Conservation (phyloP, 2,329 filamentous ascomycete species). For the Aspergillus aculeatinus region DNA sequence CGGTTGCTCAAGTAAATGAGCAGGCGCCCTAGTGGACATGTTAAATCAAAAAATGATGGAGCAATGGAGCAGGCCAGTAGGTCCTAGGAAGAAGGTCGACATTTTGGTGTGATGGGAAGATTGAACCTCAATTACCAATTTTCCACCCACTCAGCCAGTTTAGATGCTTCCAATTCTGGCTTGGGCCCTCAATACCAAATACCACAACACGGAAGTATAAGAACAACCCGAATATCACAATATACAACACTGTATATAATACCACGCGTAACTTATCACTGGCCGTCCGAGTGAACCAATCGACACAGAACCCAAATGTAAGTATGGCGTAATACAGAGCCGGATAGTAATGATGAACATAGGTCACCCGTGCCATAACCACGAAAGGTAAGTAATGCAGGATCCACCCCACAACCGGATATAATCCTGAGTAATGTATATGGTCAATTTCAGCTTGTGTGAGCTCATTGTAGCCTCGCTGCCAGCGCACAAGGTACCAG, state of each 20-base stretch:
- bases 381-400: conserved; percentile 95
- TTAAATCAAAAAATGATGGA: not conserved
- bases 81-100: not conserved
- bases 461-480: conserved; percentile 87
- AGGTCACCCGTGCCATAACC: conserved; percentile 97
- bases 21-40: not conserved
- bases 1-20: not conserved
- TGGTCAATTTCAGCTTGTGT: conserved; percentile 79
- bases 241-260: conserved; percentile 74
- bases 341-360: conserved; percentile 99
- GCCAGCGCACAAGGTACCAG: conserved; percentile 93
- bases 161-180: conserved; percentile 82
- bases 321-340: conserved; percentile 97
- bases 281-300: conserved; percentile 74
- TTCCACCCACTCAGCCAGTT: conserved; percentile 92
- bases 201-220: conserved; percentile 88
- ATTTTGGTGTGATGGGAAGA: not conserved
- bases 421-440: conserved; percentile 89
- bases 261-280: conserved; percentile 63
- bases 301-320: conserved; percentile 79
- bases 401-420: conserved; percentile 91
- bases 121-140: conserved; percentile 56
- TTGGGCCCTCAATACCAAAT: conserved; percentile 89
- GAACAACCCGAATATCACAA: conserved; percentile 75
- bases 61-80: not conserved